A percentile compares a stretch with the other conserved stretches of the same genome.
These are phyloP conservation scores for Boletus bicolor DNA, from an alignment of 768 basidiomycete genomes.

Conservation along the genomic window DNA sequence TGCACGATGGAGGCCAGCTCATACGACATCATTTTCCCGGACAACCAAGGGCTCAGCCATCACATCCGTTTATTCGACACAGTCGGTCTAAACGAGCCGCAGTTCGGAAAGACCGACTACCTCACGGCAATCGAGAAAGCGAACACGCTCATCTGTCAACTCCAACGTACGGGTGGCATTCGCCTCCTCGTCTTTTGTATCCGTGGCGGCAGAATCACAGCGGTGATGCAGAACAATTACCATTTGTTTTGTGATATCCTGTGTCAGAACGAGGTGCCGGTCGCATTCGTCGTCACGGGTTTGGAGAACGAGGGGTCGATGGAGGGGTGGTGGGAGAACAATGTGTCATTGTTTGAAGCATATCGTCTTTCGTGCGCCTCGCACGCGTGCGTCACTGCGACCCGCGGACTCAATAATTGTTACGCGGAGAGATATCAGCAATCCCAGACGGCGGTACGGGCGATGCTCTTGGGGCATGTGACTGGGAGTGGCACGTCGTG, in stretches of 20 bases:
- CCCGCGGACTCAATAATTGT: constrained; percentile 21
- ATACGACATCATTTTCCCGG: constrained; percentile 27
- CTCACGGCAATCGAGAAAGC: constrained; percentile 32
- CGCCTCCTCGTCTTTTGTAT: constrained; percentile 34
- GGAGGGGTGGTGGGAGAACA: constrained; percentile 36
- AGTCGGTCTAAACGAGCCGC: constrained; percentile 31
- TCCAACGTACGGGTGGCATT: constrained; percentile 31
- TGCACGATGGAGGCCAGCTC: constrained; percentile 33
- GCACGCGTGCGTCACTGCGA: constrained; percentile 40
- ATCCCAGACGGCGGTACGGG: constrained; percentile 29
- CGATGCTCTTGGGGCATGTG: constrained; percentile 20
- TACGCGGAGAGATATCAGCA: constrained; percentile 31
- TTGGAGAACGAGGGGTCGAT: constrained; percentile 32
- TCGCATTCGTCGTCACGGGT: constrained; percentile 32
- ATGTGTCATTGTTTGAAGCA: constrained; percentile 30
- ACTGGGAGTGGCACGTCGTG: constrained; percentile 13
- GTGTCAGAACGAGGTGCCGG: constrained; percentile 30
- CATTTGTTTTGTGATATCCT: constrained; percentile 29
- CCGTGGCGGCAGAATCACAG: constrained; percentile 32
- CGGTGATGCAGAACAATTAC: constrained; percentile 31
- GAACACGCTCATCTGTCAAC: constrained; percentile 33
- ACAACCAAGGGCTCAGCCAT: constrained; percentile 12
- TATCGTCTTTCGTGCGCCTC: constrained; percentile 25
- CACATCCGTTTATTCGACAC: constrained; percentile 34
- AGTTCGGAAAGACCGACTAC: constrained; percentile 20